These are phyloP conservation scores for Phytophthora colocasiae DNA, from an alignment of 352 stramenopile genomes.

Conservation along the genomic window DNA sequence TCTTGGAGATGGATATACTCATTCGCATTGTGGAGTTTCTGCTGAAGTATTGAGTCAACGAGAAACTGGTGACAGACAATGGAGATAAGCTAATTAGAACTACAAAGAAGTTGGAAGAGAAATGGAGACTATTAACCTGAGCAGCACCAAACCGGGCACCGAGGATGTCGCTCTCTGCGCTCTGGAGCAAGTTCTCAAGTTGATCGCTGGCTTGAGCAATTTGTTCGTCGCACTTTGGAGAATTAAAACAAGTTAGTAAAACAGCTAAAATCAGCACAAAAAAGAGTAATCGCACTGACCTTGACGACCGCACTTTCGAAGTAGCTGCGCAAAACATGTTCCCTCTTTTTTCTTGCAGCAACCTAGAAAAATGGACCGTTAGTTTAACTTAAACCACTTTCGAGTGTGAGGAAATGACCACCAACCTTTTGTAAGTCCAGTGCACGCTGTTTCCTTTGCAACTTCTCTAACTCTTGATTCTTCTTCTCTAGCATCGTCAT, in stretches of 20 bases:
- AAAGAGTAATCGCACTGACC: slow-evolving; percentile 6
- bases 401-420: not conserved
- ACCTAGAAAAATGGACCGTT: slow-evolving; percentile 18
- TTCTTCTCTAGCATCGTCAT: slow-evolving; percentile 28
- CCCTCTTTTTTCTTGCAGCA: slow-evolving; percentile 23
- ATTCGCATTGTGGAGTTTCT: slow-evolving; percentile 64
- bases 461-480: slow-evolving; percentile 27
- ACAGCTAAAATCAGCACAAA: not conserved
- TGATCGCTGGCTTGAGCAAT: slow-evolving; percentile 45
- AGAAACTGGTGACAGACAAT: slow-evolving; percentile 42
- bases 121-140: slow-evolving; percentile 31
- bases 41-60: slow-evolving; percentile 61
- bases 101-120: not conserved
- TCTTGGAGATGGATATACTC: slow-evolving; percentile 45
- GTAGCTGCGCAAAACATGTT: slow-evolving; percentile 41
- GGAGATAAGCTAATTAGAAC: not conserved
- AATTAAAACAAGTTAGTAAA: not conserved
- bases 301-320: slow-evolving; percentile 44
- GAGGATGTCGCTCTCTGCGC: slow-evolving; percentile 47
- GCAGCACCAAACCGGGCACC: slow-evolving; percentile 61
- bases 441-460: slow-evolving; percentile 21
- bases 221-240: slow-evolving; percentile 55
- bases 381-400: not conserved
- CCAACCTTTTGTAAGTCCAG: slow-evolving; percentile 34
- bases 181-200: slow-evolving; percentile 59